Base-by-base conservation (phyloP, 768 basidiomycete genomes). In the Filobasidium wieringae region DNA sequence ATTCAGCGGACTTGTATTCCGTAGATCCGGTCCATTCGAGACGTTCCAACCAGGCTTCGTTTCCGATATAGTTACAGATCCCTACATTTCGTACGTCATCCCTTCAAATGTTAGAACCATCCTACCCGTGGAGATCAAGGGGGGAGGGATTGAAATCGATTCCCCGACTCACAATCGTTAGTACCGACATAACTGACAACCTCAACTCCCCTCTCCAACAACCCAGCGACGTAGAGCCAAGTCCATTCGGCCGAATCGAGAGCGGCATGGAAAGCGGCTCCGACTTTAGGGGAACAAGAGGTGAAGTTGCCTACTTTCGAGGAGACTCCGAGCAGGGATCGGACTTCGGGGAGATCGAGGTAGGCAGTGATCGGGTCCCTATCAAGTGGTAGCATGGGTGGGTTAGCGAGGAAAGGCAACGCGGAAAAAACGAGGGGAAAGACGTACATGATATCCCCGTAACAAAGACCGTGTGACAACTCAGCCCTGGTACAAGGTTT, bases 171-270 rank as follows among this genome's bases (percentile, higher is more conserved):
- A 57, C 39, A 63, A 51, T 58, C 60, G 62, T 83, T 84, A 37
- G 76, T 77, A 19, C 85, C 85, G 0, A 82, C 83, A 62, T 87
- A 87, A 47, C 85, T 82, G 39, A 89, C 78, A 33, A 87, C 75
- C 5, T 82, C 80, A 19, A 91, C 73, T 0, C 84, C 84, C n/a
- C 86, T 80, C 58, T 89, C 86, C 8, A 89, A 79, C 36, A 89
- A 79, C 0, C 78, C 79, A 0, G 81, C 77, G 59, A 86, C 81
- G 67, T 86, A 84, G 19, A 71, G 61, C 68, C 66, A 71, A 30
- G 75, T 82, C 73, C 71, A 83, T 78, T 40, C 84, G 78, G 60
- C 80, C 78, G 14, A 76, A 71, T 87, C 86, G 65, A 83, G 74
- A 58, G 81, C 80, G 14, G 75, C 72, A 40, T 71, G 69, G 74